Evolutionary conservation across 495 filamentous ascomycete genomes (phyloP).

Genomic region (Pseudoneurospora amorphoporcata): DNA sequence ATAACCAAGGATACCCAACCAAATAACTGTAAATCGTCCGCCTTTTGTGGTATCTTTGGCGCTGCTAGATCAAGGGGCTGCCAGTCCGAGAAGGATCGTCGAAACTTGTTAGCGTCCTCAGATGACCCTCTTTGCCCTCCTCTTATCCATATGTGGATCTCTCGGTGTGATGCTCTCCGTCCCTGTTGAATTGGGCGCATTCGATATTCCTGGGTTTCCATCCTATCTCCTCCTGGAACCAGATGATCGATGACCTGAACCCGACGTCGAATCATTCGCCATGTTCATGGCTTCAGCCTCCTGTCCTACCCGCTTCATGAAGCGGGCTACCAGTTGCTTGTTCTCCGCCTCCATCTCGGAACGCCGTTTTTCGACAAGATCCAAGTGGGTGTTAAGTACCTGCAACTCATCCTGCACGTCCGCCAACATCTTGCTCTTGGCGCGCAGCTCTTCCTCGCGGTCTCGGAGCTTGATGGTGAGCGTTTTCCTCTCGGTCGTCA

Average conservation of each 20-base stretch:
- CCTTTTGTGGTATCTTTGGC: neutral
- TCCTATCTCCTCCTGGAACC: neutral
- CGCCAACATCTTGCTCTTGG: slow-evolving; percentile 73
- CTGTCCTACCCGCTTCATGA: slow-evolving; percentile 76
- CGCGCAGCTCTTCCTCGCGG: slow-evolving; percentile 72
- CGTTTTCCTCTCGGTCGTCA: slow-evolving; percentile 52
- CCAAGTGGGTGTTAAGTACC: slow-evolving; percentile 73
- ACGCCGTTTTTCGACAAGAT: slow-evolving; percentile 65
- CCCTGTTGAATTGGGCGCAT: neutral
- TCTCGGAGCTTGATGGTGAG: slow-evolving; percentile 59
- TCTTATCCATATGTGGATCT: neutral
- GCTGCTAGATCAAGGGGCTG: neutral
- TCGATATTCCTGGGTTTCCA: neutral
- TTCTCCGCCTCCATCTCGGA: slow-evolving; percentile 71
- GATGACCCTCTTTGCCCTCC: neutral
- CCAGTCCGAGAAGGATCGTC: neutral
- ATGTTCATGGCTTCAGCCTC: slow-evolving; percentile 87
- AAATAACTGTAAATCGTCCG: neutral
- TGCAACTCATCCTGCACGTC: slow-evolving; percentile 87
- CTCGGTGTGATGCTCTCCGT: neutral
- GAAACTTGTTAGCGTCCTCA: neutral
- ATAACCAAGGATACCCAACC: neutral
- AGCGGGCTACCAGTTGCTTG: slow-evolving; percentile 75
- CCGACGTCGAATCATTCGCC: slow-evolving; percentile 24
- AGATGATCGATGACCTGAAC: neutral